Percentiles rank a stretch among this genome's conserved stretches.
Conservation (phyloP, 169 alveolate species). For the Ichthyophthirius multifiliis region DNA sequence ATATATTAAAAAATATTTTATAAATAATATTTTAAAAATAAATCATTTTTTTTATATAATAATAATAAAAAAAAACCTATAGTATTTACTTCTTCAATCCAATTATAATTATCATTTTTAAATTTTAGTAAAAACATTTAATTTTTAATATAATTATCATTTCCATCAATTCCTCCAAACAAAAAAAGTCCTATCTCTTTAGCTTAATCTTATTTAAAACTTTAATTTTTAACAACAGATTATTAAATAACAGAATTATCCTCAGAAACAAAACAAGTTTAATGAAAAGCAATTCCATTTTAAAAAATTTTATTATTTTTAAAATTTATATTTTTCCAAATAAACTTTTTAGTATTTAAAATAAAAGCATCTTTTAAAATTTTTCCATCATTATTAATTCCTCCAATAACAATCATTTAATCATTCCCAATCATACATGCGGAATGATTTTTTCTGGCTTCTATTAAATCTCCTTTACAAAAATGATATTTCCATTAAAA, state of each 20-base stretch:
- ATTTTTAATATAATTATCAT: background rate
- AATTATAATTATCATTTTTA: background rate
- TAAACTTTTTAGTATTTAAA: background rate
- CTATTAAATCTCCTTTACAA: background rate
- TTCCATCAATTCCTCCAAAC: background rate
- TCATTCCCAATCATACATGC: background rate
- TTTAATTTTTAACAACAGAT: background rate
- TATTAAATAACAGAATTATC: too few species aligned
- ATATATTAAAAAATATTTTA: too few species aligned
- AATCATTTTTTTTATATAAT: background rate
- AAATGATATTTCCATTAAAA: background rate
- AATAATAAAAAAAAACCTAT: background rate
- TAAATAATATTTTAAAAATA: too few species aligned
- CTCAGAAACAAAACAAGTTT: background rate
- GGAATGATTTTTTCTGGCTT: background rate
- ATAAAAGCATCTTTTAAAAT: background rate
- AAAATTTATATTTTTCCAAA: background rate
- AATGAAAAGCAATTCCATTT: background rate
- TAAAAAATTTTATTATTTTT: background rate
- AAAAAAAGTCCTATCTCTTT: background rate
- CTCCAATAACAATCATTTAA: background rate
- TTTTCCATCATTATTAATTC: background rate
- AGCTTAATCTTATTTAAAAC: too few species aligned
- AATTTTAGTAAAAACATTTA: background rate
- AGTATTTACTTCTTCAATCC: slow-evolving; percentile 6